Evolutionary conservation across 768 basidiomycete genomes (phyloP).

Genomic region (Filobasidium floriforme): DNA sequence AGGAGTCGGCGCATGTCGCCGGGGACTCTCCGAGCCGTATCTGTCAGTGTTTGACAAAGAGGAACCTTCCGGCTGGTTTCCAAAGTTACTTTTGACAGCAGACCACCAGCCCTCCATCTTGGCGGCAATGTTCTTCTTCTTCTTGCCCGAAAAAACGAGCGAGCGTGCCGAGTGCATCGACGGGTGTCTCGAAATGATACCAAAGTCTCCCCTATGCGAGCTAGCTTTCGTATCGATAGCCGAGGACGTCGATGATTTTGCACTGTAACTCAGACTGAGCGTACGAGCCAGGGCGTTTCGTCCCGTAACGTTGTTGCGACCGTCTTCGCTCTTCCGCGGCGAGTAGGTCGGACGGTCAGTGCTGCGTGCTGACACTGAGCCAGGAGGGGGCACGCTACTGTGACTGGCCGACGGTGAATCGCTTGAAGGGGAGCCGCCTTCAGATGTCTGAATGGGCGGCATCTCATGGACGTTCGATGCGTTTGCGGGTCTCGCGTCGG

Average conservation of each 20-base stretch:
- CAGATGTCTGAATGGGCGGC: neutral
- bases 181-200: constrained; percentile 30
- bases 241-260: neutral
- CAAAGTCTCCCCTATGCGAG: constrained; percentile 11
- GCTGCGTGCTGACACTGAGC: neutral
- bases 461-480: neutral
- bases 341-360: neutral
- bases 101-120: constrained; percentile 48
- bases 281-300: neutral
- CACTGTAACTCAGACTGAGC: constrained; percentile 4
- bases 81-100: constrained; percentile 44
- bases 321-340: constrained; percentile 3
- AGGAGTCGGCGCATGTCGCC: constrained; percentile 12
- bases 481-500: neutral
- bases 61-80: neutral
- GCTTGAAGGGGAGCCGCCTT: no score
- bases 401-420: no score
- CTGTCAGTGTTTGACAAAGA: neutral
- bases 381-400: neutral
- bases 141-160: constrained; percentile 19
- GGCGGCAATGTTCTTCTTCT: constrained; percentile 35
- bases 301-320: neutral
- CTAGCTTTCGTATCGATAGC: neutral
- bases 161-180: constrained; percentile 9
- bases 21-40: neutral